Evolutionary conservation across 2,329 filamentous ascomycete genomes (phyloP).

Genomic region (Aspergillus luchuensis): DNA sequence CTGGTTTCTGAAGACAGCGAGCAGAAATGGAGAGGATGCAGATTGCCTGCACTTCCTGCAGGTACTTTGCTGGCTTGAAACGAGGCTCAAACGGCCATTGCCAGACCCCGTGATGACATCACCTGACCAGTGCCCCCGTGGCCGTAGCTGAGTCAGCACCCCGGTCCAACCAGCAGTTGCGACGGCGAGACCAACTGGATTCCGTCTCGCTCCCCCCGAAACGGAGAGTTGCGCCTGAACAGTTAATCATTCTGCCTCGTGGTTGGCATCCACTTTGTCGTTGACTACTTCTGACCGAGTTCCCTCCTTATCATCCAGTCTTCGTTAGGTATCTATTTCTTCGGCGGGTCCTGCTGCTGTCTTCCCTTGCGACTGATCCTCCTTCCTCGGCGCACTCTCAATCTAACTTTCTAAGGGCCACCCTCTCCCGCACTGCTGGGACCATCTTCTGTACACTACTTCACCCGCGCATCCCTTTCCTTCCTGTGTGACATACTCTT

Average conservation of each 20-base stretch:
- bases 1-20: neutral
- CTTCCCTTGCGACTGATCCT: neutral
- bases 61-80: conserved; percentile 1
- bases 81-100: neutral
- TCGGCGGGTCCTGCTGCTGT: neutral
- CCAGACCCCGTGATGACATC: conserved; percentile 30
- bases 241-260: conserved; percentile 1
- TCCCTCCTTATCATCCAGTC: neutral
- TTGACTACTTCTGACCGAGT: neutral
- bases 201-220: conserved; percentile 3
- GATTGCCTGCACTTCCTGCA: neutral
- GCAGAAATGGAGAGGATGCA: neutral
- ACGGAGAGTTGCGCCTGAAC: conserved; percentile 9
- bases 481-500: conserved; percentile 21
- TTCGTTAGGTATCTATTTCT: conserved; percentile 4
- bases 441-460: conserved; percentile 14
- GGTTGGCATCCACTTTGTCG: neutral
- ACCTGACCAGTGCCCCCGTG: conserved; percentile 28
- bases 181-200: conserved; percentile 16
- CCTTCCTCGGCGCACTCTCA: conserved; percentile 2
- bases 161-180: conserved; percentile 20
- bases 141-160: conserved; percentile 25
- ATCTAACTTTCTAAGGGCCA: neutral
- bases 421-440: conserved; percentile 5
- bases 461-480: conserved; percentile 11